Percentiles rank a stretch among this genome's conserved stretches.
Conservation (phyloP, 495 filamentous ascomycete species). For the Collariella sp. region DNA sequence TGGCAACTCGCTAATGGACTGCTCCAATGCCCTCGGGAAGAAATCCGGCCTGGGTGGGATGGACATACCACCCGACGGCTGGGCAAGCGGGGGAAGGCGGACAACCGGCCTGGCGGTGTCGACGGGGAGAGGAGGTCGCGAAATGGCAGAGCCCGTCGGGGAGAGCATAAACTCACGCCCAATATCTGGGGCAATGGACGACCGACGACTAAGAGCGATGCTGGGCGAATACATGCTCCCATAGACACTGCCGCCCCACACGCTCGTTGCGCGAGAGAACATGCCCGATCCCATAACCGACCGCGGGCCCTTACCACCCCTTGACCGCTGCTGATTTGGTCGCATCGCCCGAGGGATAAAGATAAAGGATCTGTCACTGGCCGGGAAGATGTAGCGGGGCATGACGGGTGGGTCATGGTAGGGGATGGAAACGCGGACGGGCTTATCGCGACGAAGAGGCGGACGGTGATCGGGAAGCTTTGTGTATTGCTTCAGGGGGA, state of each 20-base stretch:
- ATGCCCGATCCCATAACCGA: conserved; percentile 58
- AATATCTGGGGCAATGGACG: conserved; percentile 70
- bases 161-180: conserved; percentile 67
- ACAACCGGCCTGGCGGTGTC: conserved; percentile 71
- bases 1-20: conserved; percentile 43
- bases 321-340: conserved; percentile 78
- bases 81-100: conserved; percentile 60
- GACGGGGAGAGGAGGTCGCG: conserved; percentile 51
- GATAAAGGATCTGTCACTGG: conserved; percentile 84
- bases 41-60: conserved; percentile 12
- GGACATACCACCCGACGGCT: conserved; percentile 25
- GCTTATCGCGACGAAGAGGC: conserved; percentile 90
- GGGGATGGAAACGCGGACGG: conserved; percentile 87
- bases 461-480: conserved; percentile 91
- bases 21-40: conserved; percentile 18
- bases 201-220: conserved; percentile 81
- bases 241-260: conserved; percentile 61
- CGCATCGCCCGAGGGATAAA: conserved; percentile 93
- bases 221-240: conserved; percentile 85
- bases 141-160: conserved; percentile 66
- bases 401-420: conserved; percentile 44
- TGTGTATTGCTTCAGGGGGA: conserved; percentile 78
- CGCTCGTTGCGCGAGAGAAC: conserved; percentile 61
- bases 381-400: conserved; percentile 84
- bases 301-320: conserved; percentile 58